phyloP scores from a whole-genome alignment of 108 stramenopile genomes.

The Thalassiosira profunda region DNA sequence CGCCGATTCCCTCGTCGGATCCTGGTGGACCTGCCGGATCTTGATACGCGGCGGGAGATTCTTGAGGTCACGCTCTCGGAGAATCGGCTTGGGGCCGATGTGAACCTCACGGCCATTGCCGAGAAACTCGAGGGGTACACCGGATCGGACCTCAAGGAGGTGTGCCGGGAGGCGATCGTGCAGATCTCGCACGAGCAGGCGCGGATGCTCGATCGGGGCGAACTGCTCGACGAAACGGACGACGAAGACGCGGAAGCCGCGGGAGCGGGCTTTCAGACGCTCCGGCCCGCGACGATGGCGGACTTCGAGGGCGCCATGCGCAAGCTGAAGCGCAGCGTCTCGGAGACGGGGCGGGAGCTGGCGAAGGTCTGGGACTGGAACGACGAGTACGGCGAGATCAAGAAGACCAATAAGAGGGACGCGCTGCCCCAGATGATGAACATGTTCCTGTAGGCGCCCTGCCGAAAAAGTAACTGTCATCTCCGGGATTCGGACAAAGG shows the following conservation, averaged over 20 bases:
- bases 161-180: constrained; percentile 96
- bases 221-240: constrained; percentile 38
- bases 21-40: constrained; percentile 96
- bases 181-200: constrained; percentile 97
- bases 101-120: constrained; percentile 92
- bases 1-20: constrained; percentile 95
- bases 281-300: constrained; percentile 89
- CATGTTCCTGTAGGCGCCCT: constrained; percentile 76
- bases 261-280: constrained; percentile 67
- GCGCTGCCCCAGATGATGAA: constrained; percentile 85
- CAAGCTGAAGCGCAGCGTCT: constrained; percentile 94
- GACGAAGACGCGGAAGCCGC: constrained; percentile 35
- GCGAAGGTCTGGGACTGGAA: constrained; percentile 97
- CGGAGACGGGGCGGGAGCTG: constrained; percentile 94
- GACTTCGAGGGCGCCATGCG: constrained; percentile 92
- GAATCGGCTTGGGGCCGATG: constrained; percentile 81
- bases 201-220: constrained; percentile 76
- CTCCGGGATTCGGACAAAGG: no score
- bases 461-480: neutral
- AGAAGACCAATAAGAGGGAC: constrained; percentile 77
- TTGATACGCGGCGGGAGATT: constrained; percentile 90
- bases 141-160: constrained; percentile 97
- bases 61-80: constrained; percentile 91
- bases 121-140: constrained; percentile 96
- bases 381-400: constrained; percentile 97